Base-by-base conservation (phyloP, 352 stramenopile genomes). In the Globisporangium spiculum region DNA sequence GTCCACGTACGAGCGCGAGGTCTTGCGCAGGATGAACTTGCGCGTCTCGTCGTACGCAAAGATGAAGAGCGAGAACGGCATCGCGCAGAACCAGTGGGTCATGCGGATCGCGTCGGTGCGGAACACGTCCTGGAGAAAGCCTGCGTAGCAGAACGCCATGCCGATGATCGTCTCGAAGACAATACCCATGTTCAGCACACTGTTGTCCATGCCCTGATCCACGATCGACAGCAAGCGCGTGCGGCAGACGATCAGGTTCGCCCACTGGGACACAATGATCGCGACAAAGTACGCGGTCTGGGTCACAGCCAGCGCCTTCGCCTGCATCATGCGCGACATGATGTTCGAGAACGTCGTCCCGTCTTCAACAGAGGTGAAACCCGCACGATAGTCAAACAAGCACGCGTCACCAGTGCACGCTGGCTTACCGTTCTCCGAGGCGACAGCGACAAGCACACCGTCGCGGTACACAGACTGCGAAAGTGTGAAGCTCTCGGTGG, bases 171-270 rank as follows among this genome's bases (percentile, higher is more conserved):
- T 90, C 80, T 97, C 91, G 68, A 95, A 96, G 24, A 91, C 67
- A 24, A 97, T 77, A 14, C 88, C 88, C 75, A 96, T 96, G 75
- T 96, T 95, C 67, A 97, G 83, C 66, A 93, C 83, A 9, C 69
- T 83, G 78, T 97, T 97, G 44, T 79, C 64, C 86, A 97, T 95
- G 65, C 91, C 91, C 65, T 97, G 91, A 20, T 89, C 74, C 54
- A 81, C 70, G 66, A 97, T 83, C 48, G 83, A 95, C 34, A 97
- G 76, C 76, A 90, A 80, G 7, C 91, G 79, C 41, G 91, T 97
- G 67, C 94, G 95, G 74, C 84, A 96, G 56, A 96, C 86, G 14
- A 97, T 67, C 22, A 97, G 36, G 66, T 96, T 91, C 24, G 89
- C 79, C 78, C 88, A 96, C 73, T 97, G 91, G 38, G 84, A 83